phyloP scores from a whole-genome alignment of 257 asterid genomes.

The Parsonsia alboflavescens region DNA sequence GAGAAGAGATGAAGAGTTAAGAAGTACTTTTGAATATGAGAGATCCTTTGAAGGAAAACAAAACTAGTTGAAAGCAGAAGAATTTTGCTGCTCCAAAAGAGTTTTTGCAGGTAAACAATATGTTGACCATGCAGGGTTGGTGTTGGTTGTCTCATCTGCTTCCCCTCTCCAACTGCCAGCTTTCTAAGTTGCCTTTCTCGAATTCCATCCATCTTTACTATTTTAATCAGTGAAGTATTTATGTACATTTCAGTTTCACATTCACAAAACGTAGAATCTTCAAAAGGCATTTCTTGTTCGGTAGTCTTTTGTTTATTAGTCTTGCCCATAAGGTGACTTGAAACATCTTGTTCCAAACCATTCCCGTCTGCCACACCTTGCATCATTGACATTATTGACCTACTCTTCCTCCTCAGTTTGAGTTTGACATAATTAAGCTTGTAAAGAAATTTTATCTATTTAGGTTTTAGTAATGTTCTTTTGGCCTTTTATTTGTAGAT shows the following conservation, averaged over 20 bases:
- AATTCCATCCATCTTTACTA: not conserved
- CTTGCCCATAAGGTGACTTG: slow-evolving; percentile 18
- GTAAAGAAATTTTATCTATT: not conserved
- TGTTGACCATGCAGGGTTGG: slow-evolving; percentile 56
- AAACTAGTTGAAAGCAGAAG: slow-evolving; percentile 19
- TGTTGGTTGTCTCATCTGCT: slow-evolving; percentile 25
- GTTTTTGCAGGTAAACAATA: slow-evolving; percentile 68
- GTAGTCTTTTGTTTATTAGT: not conserved
- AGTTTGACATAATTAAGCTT: not conserved
- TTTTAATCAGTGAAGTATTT: not conserved
- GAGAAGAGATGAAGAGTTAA: slow-evolving; percentile 5
- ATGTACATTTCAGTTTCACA: too few species aligned
- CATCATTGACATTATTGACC: not conserved
- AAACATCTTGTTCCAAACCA: slow-evolving; percentile 12
- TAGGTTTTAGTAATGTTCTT: too few species aligned
- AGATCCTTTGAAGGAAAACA: slow-evolving; percentile 10
- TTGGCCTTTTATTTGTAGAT: too few species aligned
- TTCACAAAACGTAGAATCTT: not conserved
- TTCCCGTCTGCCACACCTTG: slow-evolving; percentile 2
- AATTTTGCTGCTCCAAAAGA: slow-evolving; percentile 16
- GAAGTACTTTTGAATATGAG: slow-evolving; percentile 15
- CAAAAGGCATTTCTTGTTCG: slow-evolving; percentile 10
- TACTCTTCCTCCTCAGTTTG: not conserved
- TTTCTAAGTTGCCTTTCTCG: not conserved
- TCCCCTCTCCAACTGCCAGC: slow-evolving; percentile 24